Base-by-base conservation (phyloP, 1,139 yeast genomes). In the Taiozyma onychis region DNA sequence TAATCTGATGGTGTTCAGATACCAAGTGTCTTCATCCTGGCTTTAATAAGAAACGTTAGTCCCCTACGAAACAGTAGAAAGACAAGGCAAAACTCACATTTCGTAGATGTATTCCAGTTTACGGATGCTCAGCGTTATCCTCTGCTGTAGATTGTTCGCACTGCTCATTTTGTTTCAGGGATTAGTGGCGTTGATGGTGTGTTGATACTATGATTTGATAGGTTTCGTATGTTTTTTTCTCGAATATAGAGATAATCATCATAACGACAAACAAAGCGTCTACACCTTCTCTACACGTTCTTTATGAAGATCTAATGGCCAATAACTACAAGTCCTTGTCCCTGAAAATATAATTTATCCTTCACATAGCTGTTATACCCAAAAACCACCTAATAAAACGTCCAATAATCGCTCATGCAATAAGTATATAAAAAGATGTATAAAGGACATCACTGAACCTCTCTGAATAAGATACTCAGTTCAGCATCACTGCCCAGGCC, bases 401-500 rank as follows among this genome's bases (percentile, higher is more conserved):
- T 35, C 39, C 39, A 35, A 35, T 10, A 35, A n/a, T n/a, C 39
- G 16, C 39, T 8, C 18, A 35, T 35, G 21, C 11, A 16, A 35
- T 2, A 13, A 7, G 11, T 35, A 35, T 35, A 13, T 30, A 11
- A 30, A 30, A 30, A 30, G 2, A 18, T 18, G 18, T 18, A 18
- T 18, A 27, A 9, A 27, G 3, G 13, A 8, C 11, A 27, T 44
- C 37, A 54, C 41, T 54, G 56, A 44, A 56, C 48, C 43, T 53
- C 59, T 43, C 60, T 54, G 44, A 59, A 59, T 41, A 62, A 43
- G 18, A 60, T 44, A 44, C 59, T 60, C 45, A 61, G 44, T 48
- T 61, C 65, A n/a, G 62, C 60, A 27, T 59, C 64, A 39, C 52
- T 56, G 2, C 63, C 64, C 35, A 61, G 39, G 1, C 62, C 66